Base-by-base conservation (phyloP, 768 basidiomycete species). In the Ramaria sp. region DNA sequence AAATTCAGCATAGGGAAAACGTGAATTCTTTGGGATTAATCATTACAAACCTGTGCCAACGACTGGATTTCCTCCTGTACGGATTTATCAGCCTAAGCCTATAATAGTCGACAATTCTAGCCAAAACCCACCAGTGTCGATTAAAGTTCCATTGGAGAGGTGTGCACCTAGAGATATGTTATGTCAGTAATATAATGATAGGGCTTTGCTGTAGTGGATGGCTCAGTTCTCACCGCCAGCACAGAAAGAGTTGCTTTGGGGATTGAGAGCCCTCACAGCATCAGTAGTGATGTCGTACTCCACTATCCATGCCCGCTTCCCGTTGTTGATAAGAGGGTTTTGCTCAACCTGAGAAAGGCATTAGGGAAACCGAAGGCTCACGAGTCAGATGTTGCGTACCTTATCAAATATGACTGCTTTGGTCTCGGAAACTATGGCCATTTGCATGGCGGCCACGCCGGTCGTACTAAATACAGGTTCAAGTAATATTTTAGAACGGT, bases 281-380 rank as follows among this genome's bases (percentile, higher is more conserved):
- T n/a, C 54, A 22, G 34, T 56, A 10, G 54, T 56, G 37, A 56
- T 31, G 27, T 56, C 54, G 20, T 56, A 56, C 20, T 56, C 54
- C 9, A 49, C 54, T 31, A 42, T 45, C 54, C 54, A 56, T 15
- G 45, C 54, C 17, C n/a, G n/a, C n/a, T n/a, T n/a, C n/a, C n/a
- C n/a, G n/a, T n/a, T n/a, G n/a, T n/a, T n/a, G n/a, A n/a, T n/a
- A n/a, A n/a, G n/a, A n/a, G n/a, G n/a, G n/a, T n/a, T n/a, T n/a
- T n/a, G n/a, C n/a, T n/a, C n/a, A 13, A 56, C 54, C 54, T 56
- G 30, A n/a, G 37, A 19, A 19, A 42, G 41, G 4, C 13, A 17
- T 42, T 42, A 49, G 5, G 47, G 9, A 43, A 48, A 7, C 7
- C 5, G 30, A 10, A 5, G 20, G 4, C 15, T 20, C 17, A 10